Conservation (phyloP, 1,284 basidiomycete genomes). For the Ustilago sp. region DNA sequence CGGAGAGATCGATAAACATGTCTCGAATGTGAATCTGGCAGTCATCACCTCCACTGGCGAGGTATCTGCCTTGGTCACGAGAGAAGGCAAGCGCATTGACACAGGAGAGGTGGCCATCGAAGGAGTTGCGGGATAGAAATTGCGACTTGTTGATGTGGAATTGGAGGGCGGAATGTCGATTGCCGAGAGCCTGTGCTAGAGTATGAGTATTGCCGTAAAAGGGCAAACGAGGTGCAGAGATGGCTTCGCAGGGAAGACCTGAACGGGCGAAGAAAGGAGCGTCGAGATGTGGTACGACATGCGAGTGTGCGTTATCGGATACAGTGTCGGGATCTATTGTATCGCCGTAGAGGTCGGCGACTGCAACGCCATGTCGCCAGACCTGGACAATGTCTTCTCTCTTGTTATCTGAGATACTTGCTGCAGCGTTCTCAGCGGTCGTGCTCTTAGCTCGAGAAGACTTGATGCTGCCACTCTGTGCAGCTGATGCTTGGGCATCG, state of each 20-base stretch:
- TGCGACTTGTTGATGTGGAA: not conserved
- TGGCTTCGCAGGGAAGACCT: not conserved
- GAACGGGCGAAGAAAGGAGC: conserved; percentile 7
- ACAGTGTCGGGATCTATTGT: conserved; percentile 3
- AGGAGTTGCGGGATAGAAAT: not conserved
- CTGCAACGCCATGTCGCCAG: conserved; percentile 14
- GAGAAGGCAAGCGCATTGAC: conserved; percentile 50
- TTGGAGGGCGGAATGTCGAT: conserved; percentile 6
- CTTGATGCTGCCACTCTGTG: not conserved
- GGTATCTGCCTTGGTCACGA: conserved; percentile 29
- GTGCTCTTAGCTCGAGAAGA: not conserved
- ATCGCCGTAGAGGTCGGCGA: conserved; percentile 15
- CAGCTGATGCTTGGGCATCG: not conserved
- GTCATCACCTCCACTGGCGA: conserved; percentile 42
- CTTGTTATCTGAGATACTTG: not conserved
- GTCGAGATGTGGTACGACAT: not conserved
- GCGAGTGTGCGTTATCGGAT: not conserved
- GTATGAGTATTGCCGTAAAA: conserved; percentile 3
- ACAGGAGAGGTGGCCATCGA: conserved; percentile 31
- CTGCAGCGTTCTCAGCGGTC: not conserved
- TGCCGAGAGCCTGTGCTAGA: conserved; percentile 8
- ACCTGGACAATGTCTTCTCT: conserved; percentile 2
- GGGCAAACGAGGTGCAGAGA: conserved; percentile 8
- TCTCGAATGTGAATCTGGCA: conserved; percentile 39
- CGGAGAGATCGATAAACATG: conserved; percentile 22